A percentile compares a stretch with the other conserved stretches of the same genome.
phyloP scores from a whole-genome alignment of 2,329 filamentous ascomycete genomes.

The Cordyceps fumosorosea region DNA sequence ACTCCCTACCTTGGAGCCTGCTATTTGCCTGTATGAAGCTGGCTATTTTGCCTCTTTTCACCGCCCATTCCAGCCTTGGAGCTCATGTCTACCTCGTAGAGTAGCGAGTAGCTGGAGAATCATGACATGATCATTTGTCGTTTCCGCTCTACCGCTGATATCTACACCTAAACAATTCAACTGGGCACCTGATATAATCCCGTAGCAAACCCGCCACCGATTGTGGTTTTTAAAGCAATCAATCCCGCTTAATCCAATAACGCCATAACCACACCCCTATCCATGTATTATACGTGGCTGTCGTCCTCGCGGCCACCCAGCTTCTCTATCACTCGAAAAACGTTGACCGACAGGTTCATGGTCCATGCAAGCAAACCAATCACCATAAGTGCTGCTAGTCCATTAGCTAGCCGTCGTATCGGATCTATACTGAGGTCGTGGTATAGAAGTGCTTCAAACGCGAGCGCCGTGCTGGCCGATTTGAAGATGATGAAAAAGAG shows the following conservation, averaged over 20 bases:
- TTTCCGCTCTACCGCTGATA: background rate
- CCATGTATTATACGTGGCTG: slow-evolving; percentile 15
- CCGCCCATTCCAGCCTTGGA: too few species aligned
- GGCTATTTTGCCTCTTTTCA: too few species aligned
- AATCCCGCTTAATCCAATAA: slow-evolving; percentile 3
- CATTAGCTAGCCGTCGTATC: slow-evolving; percentile 53
- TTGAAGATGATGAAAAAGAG: slow-evolving; percentile 97
- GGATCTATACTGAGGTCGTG: slow-evolving; percentile 31
- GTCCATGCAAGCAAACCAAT: slow-evolving; percentile 85
- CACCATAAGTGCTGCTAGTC: slow-evolving; percentile 70
- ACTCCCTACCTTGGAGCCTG: too few species aligned
- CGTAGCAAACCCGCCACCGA: background rate
- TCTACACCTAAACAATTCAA: background rate
- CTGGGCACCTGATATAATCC: background rate
- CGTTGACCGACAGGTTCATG: slow-evolving; percentile 80
- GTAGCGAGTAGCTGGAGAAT: too few species aligned
- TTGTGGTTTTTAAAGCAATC: background rate
- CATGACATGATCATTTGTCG: too few species aligned
- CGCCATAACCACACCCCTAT: background rate
- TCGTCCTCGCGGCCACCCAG: slow-evolving; percentile 49
- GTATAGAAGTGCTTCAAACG: slow-evolving; percentile 75
- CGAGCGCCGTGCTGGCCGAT: slow-evolving; percentile 82
- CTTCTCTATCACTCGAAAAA: slow-evolving; percentile 61
- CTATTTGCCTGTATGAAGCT: too few species aligned
- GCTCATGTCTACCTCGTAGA: too few species aligned